Base-by-base conservation (phyloP, 306 rosid species). In the Inga laurina region DNA sequence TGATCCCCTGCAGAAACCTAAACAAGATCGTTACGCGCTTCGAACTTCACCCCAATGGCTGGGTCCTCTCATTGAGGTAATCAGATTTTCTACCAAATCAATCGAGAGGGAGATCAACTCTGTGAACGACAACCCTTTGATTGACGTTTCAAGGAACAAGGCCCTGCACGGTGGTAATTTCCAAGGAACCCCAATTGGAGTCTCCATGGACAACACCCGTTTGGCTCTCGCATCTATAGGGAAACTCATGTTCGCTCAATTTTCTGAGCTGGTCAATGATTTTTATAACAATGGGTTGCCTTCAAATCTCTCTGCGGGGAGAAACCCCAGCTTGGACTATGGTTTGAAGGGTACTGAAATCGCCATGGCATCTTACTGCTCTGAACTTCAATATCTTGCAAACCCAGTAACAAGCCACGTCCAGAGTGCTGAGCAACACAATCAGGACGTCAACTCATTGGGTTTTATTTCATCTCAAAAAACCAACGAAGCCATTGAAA, bases 41-140 rank as follows among this genome's bases (percentile, higher is more conserved):
- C 76, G 98, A 72, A 95, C 97, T 30, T 95, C 98, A 19, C 98
- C 98, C 0, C 98, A 95, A 61, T 95, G 98, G 98, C 91, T 95
- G 18, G 98, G 98, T 43, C 98, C 98, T 21, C 89, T 80, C 32
- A 88, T 95, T 61, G 98, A 95, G 84, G 98, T 95, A 2, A 95
- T 95, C 4, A 80, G 98, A 13, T 95, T 75, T n/a, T 88, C 98
- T 0, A 93, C 97, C 14, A 95, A 93, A 37, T 93, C 98, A 0
- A 93, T 93, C 32, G 98, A 95, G 67, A 86, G 98, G 70, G 98
- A 95, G 90, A 90, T 95, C 3, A 95, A 95, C 81, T 95, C 98
- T 0, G 98, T 95, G 3, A 95, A 95, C 3, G 98, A 95, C 56
- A 95, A 95, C 82, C 98, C 98, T 45, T 72, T 95, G 87, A 95